Percentiles rank a stretch among this genome's conserved stretches.
phyloP scores from a whole-genome alignment of 2,329 filamentous ascomycete species.

The Chrysosporium queenslandicum region DNA sequence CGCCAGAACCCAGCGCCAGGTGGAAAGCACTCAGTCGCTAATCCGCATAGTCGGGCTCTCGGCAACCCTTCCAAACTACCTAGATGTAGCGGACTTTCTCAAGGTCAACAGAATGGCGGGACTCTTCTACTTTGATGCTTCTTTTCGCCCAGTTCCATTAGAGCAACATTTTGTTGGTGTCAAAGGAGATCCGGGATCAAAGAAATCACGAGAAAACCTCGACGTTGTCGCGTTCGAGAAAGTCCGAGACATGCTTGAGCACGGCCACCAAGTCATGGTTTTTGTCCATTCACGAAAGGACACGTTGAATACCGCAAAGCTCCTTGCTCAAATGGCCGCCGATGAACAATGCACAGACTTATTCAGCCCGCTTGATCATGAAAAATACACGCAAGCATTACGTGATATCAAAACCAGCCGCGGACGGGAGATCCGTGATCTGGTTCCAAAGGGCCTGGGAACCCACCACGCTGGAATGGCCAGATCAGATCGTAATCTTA shows the following conservation, averaged over 20 bases:
- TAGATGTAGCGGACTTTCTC: slow-evolving; percentile 93
- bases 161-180: slow-evolving; percentile 97
- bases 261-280: slow-evolving; percentile 96
- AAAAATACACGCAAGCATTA: slow-evolving; percentile 67
- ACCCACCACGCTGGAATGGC: slow-evolving; percentile 97
- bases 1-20: slow-evolving; percentile 86
- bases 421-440: slow-evolving; percentile 75
- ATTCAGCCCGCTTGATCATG: slow-evolving; percentile 70
- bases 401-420: slow-evolving; percentile 78
- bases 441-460: slow-evolving; percentile 82
- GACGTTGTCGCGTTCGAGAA: slow-evolving; percentile 87
- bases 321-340: slow-evolving; percentile 73
- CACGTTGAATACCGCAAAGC: slow-evolving; percentile 77
- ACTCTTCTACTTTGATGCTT: slow-evolving; percentile 92
- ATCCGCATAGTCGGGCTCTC: slow-evolving; percentile 94
- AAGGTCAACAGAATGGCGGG: slow-evolving; percentile 90
- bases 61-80: slow-evolving; percentile 89
- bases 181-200: slow-evolving; percentile 58
- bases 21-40: slow-evolving; percentile 93
- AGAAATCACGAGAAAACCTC: slow-evolving; percentile 75
- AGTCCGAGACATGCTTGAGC: slow-evolving; percentile 80
- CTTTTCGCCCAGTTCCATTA: slow-evolving; percentile 88
- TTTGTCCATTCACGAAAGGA: slow-evolving; percentile 97
- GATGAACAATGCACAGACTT: slow-evolving; percentile 71
- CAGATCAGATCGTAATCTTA: slow-evolving; percentile 84